phyloP scores from a whole-genome alignment of 345 rosid species.

The Corymbia maculata region DNA sequence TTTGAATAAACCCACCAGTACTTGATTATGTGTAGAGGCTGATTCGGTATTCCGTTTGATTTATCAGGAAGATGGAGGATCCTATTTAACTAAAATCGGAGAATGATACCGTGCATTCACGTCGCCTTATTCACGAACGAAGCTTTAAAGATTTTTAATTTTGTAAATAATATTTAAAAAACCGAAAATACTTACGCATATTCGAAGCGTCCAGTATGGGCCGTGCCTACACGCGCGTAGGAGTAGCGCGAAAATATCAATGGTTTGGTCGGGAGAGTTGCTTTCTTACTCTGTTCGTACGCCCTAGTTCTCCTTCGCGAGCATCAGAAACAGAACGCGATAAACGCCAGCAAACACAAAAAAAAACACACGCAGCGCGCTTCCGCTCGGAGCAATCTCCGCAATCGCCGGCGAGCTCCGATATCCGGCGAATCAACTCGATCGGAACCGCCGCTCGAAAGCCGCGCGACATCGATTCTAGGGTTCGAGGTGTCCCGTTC shows the following conservation, averaged over 20 bases:
- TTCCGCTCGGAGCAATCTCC: neutral
- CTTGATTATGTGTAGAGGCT: accelerated
- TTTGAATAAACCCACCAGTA: accelerated
- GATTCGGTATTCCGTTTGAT: neutral
- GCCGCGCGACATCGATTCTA: neutral
- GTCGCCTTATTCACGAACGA: neutral
- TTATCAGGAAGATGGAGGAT: neutral
- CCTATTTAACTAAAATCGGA: neutral
- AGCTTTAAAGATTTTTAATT: neutral
- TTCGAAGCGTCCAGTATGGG: neutral
- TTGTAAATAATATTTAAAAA: neutral
- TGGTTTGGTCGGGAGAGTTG: neutral
- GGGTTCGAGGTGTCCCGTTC: slow-evolving; percentile 3
- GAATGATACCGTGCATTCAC: too few relatives aligned
- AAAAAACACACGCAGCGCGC: neutral
- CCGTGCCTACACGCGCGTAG: neutral
- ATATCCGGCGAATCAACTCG: neutral
- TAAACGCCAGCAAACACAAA: neutral
- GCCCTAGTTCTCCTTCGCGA: neutral
- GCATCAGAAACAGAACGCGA: neutral
- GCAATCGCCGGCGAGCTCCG: neutral
- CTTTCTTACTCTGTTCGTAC: neutral
- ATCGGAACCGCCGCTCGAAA: neutral
- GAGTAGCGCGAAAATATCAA: neutral
- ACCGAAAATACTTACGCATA: neutral